Conservation (phyloP, 352 stramenopile species). For the Globisporangium nodosum region DNA sequence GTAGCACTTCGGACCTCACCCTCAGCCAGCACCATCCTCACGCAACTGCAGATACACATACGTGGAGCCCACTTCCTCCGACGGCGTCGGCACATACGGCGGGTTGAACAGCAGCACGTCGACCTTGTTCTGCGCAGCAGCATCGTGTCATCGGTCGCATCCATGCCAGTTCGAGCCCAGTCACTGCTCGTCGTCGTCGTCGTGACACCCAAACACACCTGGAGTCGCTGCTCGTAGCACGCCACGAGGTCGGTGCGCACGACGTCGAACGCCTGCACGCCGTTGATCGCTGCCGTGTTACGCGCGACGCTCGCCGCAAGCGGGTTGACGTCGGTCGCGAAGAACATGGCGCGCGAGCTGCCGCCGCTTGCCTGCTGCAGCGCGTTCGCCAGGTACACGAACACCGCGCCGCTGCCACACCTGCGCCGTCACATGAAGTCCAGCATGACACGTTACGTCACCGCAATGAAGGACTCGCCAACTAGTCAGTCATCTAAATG, state of each 20-base stretch:
- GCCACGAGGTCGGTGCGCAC: conserved; percentile 84
- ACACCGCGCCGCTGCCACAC: conserved; percentile 57
- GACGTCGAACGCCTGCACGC: conserved; percentile 59
- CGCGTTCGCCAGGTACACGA: conserved; percentile 75
- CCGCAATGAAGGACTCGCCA: not conserved
- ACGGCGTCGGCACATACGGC: conserved; percentile 96
- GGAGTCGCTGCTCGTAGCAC: conserved; percentile 50
- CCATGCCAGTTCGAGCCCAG: not conserved
- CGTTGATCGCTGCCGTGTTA: conserved; percentile 85
- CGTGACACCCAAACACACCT: conserved; percentile 18
- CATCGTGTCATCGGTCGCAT: not conserved
- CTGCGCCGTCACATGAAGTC: conserved; percentile 12
- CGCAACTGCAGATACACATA: conserved; percentile 20
- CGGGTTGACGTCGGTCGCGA: conserved; percentile 94
- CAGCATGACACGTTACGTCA: not conserved
- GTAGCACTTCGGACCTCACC: not conserved
- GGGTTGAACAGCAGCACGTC: conserved; percentile 98
- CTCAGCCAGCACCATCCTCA: not conserved
- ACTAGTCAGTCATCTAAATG: not conserved
- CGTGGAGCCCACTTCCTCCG: conserved; percentile 91
- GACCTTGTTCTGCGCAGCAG: conserved; percentile 38
- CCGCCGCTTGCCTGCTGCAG: conserved; percentile 42
- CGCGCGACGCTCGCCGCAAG: conserved; percentile 76
- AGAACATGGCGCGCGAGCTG: conserved; percentile 36
- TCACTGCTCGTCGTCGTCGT: not conserved